Evolutionary conservation across 352 stramenopile species (phyloP), one percentile per base, ranked within the genome.

Genomic region (Pythium chondricola): DNA sequence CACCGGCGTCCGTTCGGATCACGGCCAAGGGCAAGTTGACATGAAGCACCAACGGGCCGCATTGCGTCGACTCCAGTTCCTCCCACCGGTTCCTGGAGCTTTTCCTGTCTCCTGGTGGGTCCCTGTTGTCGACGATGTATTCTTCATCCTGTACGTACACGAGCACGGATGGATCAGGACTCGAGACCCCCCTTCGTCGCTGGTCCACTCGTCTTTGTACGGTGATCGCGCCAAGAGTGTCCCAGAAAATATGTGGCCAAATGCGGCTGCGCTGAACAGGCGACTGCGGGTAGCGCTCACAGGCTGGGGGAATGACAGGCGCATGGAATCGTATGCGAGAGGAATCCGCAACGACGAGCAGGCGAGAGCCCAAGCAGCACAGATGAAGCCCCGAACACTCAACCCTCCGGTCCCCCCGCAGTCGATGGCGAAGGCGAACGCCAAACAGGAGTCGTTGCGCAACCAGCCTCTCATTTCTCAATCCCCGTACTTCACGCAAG

Each of bases 61-160:
- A 14, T 56, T 91, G 32, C 39, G 37, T 2, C 69, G 68, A 0
- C 56, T 91, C 14, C 69, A 67, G 47, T 33, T 38, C 9, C 48
- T 91, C n/a, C 58, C 63, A 1, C 51, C 65, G 22, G 29, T 87
- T 0, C 58, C 65, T 11, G 53, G 48, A 8, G 26, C 64, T 2
- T 48, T 65, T 16, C 16, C 50, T 1, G 67, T 91, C 0, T 69
- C 74, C 17, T 95, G 83, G 83, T 95, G 83, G 83, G 68, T 86
- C 33, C 70, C 79, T 16, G 35, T 83, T 20, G 59, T 88, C 4
- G 83, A 95, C 48, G 83, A 95, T 37, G 62, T 88, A 16, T 49
- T 84, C 21, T 56, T 95, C 11, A 41, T 95, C 29, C 54, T 91
- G 17, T 74, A 74, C 43, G 56, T 95, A 10, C 72, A 83, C 62